Evolutionary conservation across 2,329 filamentous ascomycete species (phyloP).

Genomic region (Monosporascus sp.): DNA sequence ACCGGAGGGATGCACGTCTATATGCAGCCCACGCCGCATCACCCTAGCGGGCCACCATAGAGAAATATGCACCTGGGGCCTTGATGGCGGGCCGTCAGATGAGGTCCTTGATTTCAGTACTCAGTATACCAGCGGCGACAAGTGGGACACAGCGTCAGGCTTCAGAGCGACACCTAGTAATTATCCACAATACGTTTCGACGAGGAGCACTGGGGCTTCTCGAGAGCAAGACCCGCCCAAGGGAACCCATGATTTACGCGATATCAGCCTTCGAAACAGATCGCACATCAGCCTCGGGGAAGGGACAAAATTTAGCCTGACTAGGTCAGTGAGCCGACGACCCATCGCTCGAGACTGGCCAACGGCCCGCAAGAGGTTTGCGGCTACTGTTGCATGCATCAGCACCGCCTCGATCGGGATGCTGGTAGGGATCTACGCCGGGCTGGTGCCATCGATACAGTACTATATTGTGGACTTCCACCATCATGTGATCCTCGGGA

Average conservation of each 20-base stretch:
- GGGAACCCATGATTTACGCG: constrained; percentile 17
- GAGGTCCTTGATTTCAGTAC: constrained; percentile 22
- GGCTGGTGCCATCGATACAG: constrained; percentile 73
- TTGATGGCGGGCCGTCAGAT: constrained; percentile 25
- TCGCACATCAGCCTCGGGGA: constrained; percentile 51
- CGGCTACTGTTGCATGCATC: constrained; percentile 64
- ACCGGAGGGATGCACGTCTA: neutral
- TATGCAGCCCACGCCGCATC: constrained; percentile 2
- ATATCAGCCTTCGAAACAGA: constrained; percentile 41
- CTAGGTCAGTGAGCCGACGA: constrained; percentile 51
- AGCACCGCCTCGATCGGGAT: constrained; percentile 69
- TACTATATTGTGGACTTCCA: constrained; percentile 67
- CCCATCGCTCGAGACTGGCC: constrained; percentile 72
- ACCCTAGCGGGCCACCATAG: constrained; percentile 5
- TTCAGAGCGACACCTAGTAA: constrained; percentile 2
- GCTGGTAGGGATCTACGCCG: constrained; percentile 70
- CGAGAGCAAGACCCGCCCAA: constrained; percentile 5
- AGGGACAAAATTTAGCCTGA: constrained; percentile 45
- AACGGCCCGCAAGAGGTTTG: constrained; percentile 59
- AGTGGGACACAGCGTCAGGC: constrained; percentile 1
- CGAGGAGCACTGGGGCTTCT: constrained; percentile 1
- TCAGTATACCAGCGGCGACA: constrained; percentile 11
- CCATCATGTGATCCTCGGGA: constrained; percentile 65
- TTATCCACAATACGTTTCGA: constrained; percentile 2
- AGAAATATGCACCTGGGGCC: constrained; percentile 21